Percentiles rank a stretch among this genome's conserved stretches.
These are phyloP conservation scores for Eremothecium sinecaudum DNA, from an alignment of 1,139 yeast species.

Conservation along the genomic window DNA sequence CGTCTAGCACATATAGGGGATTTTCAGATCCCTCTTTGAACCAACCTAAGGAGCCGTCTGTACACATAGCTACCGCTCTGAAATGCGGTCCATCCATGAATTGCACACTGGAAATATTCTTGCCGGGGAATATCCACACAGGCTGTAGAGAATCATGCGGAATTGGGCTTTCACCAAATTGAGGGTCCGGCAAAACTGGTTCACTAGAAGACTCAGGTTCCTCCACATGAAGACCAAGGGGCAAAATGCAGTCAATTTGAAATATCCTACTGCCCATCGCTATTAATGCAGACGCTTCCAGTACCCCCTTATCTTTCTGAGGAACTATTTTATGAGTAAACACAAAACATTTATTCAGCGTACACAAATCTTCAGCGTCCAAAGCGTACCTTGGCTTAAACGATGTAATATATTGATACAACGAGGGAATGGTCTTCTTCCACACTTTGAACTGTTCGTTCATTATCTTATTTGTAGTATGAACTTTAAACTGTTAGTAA, in stretches of 20 bases:
- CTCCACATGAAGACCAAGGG: slow-evolving; percentile 18
- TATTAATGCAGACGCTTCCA: slow-evolving; percentile 23
- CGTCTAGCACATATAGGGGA: slow-evolving; percentile 14
- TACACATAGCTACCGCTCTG: slow-evolving; percentile 24
- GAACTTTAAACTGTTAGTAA: slow-evolving; percentile 16
- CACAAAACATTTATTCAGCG: slow-evolving; percentile 15
- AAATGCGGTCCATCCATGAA: slow-evolving; percentile 21
- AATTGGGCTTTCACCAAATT: slow-evolving; percentile 19
- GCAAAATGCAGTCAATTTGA: slow-evolving; percentile 25
- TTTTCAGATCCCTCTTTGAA: slow-evolving; percentile 24
- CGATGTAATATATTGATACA: slow-evolving; percentile 54
- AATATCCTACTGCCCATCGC: slow-evolving; percentile 28
- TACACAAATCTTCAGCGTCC: slow-evolving; percentile 14
- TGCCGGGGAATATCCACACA: slow-evolving; percentile 28
- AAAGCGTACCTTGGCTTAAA: slow-evolving; percentile 49
- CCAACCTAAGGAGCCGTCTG: slow-evolving; percentile 30
- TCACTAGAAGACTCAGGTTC: slow-evolving; percentile 5
- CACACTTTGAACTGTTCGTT: slow-evolving; percentile 78
- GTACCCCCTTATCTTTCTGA: slow-evolving; percentile 19
- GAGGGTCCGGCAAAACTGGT: slow-evolving; percentile 14
- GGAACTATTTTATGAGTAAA: slow-evolving; percentile 25
- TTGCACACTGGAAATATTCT: slow-evolving; percentile 23
- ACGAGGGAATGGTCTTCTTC: slow-evolving; percentile 89
- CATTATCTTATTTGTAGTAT: slow-evolving; percentile 32
- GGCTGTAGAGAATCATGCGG: slow-evolving; percentile 17